phyloP scores from a whole-genome alignment of 2,329 filamentous ascomycete species.

The Fusarium sacchari region DNA sequence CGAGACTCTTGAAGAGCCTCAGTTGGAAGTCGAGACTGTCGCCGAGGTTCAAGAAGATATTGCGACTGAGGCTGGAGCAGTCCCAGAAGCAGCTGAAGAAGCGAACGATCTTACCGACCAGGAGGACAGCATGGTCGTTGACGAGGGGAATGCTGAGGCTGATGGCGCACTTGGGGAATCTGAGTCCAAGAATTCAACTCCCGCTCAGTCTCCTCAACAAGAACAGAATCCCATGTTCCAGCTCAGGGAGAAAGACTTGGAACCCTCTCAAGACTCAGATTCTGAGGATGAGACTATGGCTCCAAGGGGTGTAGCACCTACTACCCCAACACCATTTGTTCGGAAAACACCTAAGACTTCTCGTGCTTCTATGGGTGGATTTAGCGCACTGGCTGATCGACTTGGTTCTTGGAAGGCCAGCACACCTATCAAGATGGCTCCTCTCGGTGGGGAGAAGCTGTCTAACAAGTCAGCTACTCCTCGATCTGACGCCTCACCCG shows the following conservation, averaged over 20 bases:
- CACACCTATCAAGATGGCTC: conserved; percentile 55
- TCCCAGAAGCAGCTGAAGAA: conserved; percentile 14
- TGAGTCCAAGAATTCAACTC: background rate
- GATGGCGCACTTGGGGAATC: conserved; percentile 21
- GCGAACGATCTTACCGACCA: conserved; percentile 27
- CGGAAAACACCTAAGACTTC: conserved; percentile 41
- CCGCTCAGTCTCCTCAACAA: conserved; percentile 25
- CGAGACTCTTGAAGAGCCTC: background rate
- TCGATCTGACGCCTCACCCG: conserved; percentile 50
- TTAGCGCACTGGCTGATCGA: conserved; percentile 71
- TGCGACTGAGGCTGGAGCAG: background rate
- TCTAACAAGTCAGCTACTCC: conserved; percentile 50
- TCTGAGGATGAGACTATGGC: conserved; percentile 62
- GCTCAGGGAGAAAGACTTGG: conserved; percentile 60
- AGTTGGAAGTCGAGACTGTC: background rate
- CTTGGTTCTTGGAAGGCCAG: conserved; percentile 71
- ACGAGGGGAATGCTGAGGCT: conserved; percentile 25
- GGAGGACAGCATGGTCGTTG: conserved; percentile 41
- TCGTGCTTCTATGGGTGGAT: conserved; percentile 56
- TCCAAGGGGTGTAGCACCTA: conserved; percentile 47
- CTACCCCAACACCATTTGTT: conserved; percentile 55
- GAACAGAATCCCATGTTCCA: conserved; percentile 45
- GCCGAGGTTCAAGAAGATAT: background rate
- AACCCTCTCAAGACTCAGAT: conserved; percentile 54
- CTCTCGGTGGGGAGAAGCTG: conserved; percentile 47